Evolutionary conservation across 2,329 filamentous ascomycete species (phyloP).

Genomic region (Epicoccum sorghinum): DNA sequence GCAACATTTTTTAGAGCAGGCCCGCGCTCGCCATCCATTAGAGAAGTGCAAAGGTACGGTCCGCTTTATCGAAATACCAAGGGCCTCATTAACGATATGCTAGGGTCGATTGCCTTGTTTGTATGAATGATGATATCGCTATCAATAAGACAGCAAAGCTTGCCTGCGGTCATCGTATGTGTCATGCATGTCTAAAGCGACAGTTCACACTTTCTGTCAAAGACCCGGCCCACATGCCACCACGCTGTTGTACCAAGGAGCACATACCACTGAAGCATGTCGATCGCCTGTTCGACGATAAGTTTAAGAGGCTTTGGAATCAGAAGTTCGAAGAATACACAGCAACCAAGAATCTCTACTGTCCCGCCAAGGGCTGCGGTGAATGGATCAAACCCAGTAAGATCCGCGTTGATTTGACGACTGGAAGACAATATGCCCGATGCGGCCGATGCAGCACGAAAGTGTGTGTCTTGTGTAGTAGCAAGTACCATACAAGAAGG

Average conservation of each 20-base stretch:
- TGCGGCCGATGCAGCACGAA: constrained; percentile 75
- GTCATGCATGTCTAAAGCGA: constrained; percentile 74
- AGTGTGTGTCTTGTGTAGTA: constrained; percentile 76
- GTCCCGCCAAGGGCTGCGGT: constrained; percentile 73
- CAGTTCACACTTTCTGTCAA: constrained; percentile 77
- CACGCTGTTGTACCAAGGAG: constrained; percentile 76
- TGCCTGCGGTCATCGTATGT: constrained; percentile 82
- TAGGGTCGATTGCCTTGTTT: constrained; percentile 75
- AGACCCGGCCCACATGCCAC: constrained; percentile 83
- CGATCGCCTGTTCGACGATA: constrained; percentile 72
- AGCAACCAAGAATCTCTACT: constrained; percentile 77
- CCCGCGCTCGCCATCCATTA: constrained; percentile 31
- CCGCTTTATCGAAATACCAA: not conserved
- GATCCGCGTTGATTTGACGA: constrained; percentile 61
- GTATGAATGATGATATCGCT: constrained; percentile 70
- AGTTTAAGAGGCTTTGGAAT: constrained; percentile 82
- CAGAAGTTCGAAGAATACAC: constrained; percentile 78
- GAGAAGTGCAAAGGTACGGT: constrained; percentile 34
- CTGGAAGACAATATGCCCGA: constrained; percentile 67
- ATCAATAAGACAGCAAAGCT: constrained; percentile 70
- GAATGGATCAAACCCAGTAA: constrained; percentile 79
- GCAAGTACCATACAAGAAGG: constrained; percentile 69
- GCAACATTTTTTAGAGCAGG: constrained; percentile 40
- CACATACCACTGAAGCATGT: constrained; percentile 79
- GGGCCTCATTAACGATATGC: constrained; percentile 17